Base-by-base conservation (phyloP, 352 stramenopile genomes). In the Pythium aristosporum region DNA sequence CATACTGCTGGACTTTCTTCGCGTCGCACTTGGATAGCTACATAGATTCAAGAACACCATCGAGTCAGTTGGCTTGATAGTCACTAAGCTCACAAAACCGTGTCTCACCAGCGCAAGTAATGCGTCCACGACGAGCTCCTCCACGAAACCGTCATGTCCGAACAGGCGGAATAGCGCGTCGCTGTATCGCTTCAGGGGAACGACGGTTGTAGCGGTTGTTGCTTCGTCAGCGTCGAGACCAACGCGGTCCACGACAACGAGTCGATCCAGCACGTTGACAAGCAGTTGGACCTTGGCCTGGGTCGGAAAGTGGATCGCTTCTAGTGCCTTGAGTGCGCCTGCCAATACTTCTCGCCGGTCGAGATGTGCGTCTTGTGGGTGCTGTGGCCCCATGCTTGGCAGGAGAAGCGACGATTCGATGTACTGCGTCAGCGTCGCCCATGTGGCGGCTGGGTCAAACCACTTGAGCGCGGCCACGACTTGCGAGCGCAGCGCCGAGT, bases 241-340 rank as follows among this genome's bases (percentile, higher is more conserved):
- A 61, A 53, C 69, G 18, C 15, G 11, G 12, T 60, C 41, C 0
- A 65, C 50, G 23, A 79, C 69, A 16, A 87, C 62, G 1, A 91
- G 65, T 16, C 70, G 72, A 39, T 86, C 73, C n/a, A 89, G 67
- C 56, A 92, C 59, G 30, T 87, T 78, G 28, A 92, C 47, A 5
- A 92, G 49, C 51, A 92, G 72, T 8, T 78, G 66, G 0, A 93
- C 68, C 37, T 94, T 94, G 57, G 89, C 80, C 59, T 89, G 71
- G 12, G 89, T 50, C 3, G 84, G 74, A 48, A 93, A 87, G 30
- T 72, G 62, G 20, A 73, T 75, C 5, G 72, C 63, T 56, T 90
- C 76, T 28, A 94, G 62, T 7, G 90, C 71, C 47, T 90, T 90
- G 6, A 92, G 72, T 9, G 79, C 82, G 21, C 84, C 84, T 23